These are phyloP conservation scores for Sutorius eximius DNA, from an alignment of 1,284 basidiomycete species.

Conservation along the genomic window DNA sequence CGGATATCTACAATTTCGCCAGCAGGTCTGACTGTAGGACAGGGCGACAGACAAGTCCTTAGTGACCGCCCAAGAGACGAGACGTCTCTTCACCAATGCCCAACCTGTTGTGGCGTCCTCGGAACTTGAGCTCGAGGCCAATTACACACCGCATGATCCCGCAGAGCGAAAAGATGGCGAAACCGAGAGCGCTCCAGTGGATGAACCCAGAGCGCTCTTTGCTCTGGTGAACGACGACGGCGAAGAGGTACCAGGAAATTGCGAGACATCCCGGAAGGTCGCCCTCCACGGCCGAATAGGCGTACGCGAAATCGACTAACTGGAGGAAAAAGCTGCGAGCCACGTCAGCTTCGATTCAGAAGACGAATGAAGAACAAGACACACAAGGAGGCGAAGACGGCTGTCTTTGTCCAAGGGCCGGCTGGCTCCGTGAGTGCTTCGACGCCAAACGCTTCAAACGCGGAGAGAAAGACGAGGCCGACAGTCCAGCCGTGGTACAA, in stretches of 20 bases:
- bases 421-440: slow-evolving; percentile 68
- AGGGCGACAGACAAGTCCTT: neutral
- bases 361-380: neutral
- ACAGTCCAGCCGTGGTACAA: slow-evolving; percentile 95
- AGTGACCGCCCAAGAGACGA: slow-evolving; percentile 34
- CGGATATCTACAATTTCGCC: slow-evolving; percentile 1
- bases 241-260: slow-evolving; percentile 84
- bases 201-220: slow-evolving; percentile 61
- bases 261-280: slow-evolving; percentile 88
- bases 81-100: slow-evolving; percentile 36
- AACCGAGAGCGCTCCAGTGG: slow-evolving; percentile 85
- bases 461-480: slow-evolving; percentile 83
- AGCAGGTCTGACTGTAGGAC: neutral
- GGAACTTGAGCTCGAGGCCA: slow-evolving; percentile 45
- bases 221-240: slow-evolving; percentile 76
- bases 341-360: neutral
- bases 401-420: slow-evolving; percentile 86
- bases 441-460: slow-evolving; percentile 89
- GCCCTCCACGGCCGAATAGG: slow-evolving; percentile 85
- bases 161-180: slow-evolving; percentile 82
- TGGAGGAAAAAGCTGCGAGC: slow-evolving; percentile 78
- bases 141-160: slow-evolving; percentile 80
- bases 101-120: slow-evolving; percentile 35
- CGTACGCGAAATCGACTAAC: slow-evolving; percentile 85
- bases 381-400: slow-evolving; percentile 83